Conservation (phyloP, 805 yeast species). For the Blastobotrys mokoenaii region DNA sequence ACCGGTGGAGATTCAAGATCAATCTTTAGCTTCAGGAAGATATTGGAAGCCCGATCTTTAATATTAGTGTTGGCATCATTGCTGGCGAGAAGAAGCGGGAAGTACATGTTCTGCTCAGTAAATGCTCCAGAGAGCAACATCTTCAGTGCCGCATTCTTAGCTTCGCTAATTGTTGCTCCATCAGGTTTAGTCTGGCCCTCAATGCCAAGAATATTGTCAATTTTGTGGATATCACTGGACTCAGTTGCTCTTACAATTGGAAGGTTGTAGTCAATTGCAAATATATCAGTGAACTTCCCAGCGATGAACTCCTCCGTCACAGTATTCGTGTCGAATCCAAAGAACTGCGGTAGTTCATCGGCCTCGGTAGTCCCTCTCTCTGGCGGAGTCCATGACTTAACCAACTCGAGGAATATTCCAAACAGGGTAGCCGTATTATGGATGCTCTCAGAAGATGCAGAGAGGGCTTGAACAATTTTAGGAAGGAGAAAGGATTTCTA, state of each 20-base stretch:
- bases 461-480: not conserved
- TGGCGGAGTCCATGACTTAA: constrained; percentile 43
- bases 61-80: constrained; percentile 50
- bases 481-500: not conserved
- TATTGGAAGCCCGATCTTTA: constrained; percentile 45
- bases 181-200: too few species aligned
- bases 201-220: too few species aligned
- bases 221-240: too few species aligned
- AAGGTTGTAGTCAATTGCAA: constrained; percentile 21
- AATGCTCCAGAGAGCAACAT: constrained; percentile 36
- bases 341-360: constrained; percentile 27
- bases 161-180: constrained; percentile 31
- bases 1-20: constrained; percentile 44
- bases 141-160: constrained; percentile 30
- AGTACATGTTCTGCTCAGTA: constrained; percentile 30
- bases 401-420: constrained; percentile 47
- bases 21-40: constrained; percentile 40
- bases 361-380: constrained; percentile 39
- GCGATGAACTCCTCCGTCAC: constrained; percentile 41
- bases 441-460: too few species aligned
- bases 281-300: constrained; percentile 44
- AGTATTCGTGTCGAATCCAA: constrained; percentile 31
- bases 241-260: too few species aligned
- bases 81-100: constrained; percentile 55
- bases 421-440: constrained; percentile 49